A percentile compares a stretch with the other conserved stretches of the same genome.
phyloP scores from a whole-genome alignment of 2,329 filamentous ascomycete species.

The Amauroascus niger region DNA sequence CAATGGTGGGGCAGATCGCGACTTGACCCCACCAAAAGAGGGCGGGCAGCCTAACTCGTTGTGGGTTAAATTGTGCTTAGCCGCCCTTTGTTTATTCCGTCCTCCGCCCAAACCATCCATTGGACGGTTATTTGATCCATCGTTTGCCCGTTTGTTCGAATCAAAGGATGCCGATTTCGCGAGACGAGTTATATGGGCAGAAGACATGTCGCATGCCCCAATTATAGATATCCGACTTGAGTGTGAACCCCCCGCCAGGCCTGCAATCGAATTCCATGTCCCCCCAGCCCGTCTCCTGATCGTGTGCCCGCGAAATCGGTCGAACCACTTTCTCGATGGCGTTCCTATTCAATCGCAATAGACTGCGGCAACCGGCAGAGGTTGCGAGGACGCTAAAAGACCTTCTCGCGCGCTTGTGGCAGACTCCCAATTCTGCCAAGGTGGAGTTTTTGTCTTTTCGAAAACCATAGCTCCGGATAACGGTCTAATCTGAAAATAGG shows the following conservation, averaged over 20 bases:
- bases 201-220: slow-evolving; percentile 1
- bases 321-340: slow-evolving; percentile 44
- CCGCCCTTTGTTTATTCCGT: slow-evolving; percentile 3
- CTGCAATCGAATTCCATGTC: not conserved
- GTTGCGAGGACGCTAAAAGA: slow-evolving; percentile 56
- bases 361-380: slow-evolving; percentile 53
- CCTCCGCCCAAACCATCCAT: not conserved
- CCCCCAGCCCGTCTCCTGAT: not conserved
- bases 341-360: slow-evolving; percentile 57
- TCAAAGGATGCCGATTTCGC: not conserved
- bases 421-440: slow-evolving; percentile 48
- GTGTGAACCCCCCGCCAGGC: not conserved
- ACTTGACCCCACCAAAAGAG: slow-evolving; percentile 7
- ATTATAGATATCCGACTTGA: not conserved
- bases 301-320: not conserved
- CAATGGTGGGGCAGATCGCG: slow-evolving; percentile 2
- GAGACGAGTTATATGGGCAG: not conserved
- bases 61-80: not conserved
- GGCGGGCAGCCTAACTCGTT: not conserved
- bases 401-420: slow-evolving; percentile 51
- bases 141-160: not conserved
- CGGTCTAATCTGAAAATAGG: slow-evolving; percentile 40
- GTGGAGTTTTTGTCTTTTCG: slow-evolving; percentile 33
- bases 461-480: not conserved
- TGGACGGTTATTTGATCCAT: not conserved